Percentiles rank a stretch among this genome's conserved stretches.
Conservation (phyloP, 148 eudicot species). For the Nepenthes mirabilis region DNA sequence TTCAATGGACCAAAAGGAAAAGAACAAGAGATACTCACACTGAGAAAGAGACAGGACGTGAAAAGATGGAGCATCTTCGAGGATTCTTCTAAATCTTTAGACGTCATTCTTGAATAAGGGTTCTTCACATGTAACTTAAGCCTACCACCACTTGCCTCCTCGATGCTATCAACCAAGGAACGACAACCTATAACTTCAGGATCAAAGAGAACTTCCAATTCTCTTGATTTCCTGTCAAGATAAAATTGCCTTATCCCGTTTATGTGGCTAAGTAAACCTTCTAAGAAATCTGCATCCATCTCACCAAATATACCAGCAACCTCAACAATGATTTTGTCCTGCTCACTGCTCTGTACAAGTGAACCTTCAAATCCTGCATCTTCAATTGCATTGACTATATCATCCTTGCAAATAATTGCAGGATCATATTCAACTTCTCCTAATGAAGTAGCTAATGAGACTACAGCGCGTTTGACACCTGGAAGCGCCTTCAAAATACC, state of each 20-base stretch:
- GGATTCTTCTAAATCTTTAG: constrained; percentile 75
- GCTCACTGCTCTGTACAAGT: constrained; percentile 85
- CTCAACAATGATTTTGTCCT: constrained; percentile 56
- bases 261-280: constrained; percentile 48
- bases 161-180: constrained; percentile 65
- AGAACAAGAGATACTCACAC: constrained; percentile 41
- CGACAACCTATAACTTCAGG: constrained; percentile 75
- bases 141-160: constrained; percentile 47
- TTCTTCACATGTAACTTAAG: constrained; percentile 64
- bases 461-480: constrained; percentile 69
- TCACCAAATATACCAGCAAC: constrained; percentile 53
- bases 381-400: constrained; percentile 73
- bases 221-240: constrained; percentile 40
- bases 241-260: constrained; percentile 60
- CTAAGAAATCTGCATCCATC: constrained; percentile 45
- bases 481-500: constrained; percentile 71
- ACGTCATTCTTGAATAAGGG: constrained; percentile 75
- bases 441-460: constrained; percentile 76
- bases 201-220: constrained; percentile 77
- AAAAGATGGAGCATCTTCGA: constrained; percentile 78
- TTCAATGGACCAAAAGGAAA: too few species aligned
- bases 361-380: constrained; percentile 98
- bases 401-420: constrained; percentile 51
- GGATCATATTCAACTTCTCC: constrained; percentile 96
- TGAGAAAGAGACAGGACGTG: constrained; percentile 61